These are phyloP conservation scores for Aspergillus incahuasiensis DNA, from an alignment of 495 filamentous ascomycete species.

Conservation along the genomic window DNA sequence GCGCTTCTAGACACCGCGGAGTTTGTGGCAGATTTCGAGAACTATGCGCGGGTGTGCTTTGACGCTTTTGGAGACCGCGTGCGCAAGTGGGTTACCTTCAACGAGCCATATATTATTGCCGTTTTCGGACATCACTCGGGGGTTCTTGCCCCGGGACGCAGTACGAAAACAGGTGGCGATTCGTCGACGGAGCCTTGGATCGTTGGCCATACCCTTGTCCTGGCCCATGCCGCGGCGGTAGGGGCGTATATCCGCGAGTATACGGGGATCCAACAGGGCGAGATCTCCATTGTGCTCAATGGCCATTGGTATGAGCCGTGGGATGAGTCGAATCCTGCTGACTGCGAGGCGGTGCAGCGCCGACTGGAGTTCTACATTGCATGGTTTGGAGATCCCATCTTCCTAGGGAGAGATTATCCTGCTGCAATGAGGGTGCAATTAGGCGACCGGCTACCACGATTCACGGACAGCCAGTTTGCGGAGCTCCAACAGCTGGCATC, in stretches of 20 bases:
- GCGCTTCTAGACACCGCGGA: slow-evolving; percentile 36
- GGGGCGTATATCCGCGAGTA: slow-evolving; percentile 36
- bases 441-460: slow-evolving; percentile 59
- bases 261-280: slow-evolving; percentile 22
- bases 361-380: slow-evolving; percentile 44
- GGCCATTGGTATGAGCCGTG: slow-evolving; percentile 53
- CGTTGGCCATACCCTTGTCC: slow-evolving; percentile 38
- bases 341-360: slow-evolving; percentile 35
- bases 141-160: slow-evolving; percentile 32
- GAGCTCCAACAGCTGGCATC: slow-evolving; percentile 47
- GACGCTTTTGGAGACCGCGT: slow-evolving; percentile 35
- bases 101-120: slow-evolving; percentile 43
- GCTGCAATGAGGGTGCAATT: slow-evolving; percentile 62
- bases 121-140: slow-evolving; percentile 39
- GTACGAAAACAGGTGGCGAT: slow-evolving; percentile 26
- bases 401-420: slow-evolving; percentile 59
- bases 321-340: slow-evolving; percentile 22
- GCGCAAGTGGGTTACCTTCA: slow-evolving; percentile 47
- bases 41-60: slow-evolving; percentile 39
- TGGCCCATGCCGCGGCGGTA: slow-evolving; percentile 37
- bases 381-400: slow-evolving; percentile 61
- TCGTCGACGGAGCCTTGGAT: slow-evolving; percentile 37
- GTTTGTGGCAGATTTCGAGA: slow-evolving; percentile 38
- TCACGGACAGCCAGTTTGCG: slow-evolving; percentile 53
- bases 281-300: slow-evolving; percentile 18